Percentiles rank a stretch among this genome's conserved stretches.
Evolutionary conservation across 345 rosid genomes (phyloP).

Genomic region (Lumnitzera racemosa): DNA sequence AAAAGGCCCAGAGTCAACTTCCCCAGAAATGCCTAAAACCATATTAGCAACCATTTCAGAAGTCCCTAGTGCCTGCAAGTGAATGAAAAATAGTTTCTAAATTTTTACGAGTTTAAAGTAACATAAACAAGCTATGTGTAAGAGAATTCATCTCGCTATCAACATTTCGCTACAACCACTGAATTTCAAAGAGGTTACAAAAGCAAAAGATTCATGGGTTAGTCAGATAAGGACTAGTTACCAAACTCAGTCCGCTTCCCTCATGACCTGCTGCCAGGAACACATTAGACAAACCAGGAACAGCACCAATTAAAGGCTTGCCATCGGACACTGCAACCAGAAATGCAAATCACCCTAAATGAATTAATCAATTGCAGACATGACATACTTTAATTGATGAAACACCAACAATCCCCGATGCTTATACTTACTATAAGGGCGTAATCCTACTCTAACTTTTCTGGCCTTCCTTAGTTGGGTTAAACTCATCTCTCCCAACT

Average conservation of each 20-base stretch:
- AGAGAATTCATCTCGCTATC: neutral
- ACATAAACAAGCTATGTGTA: too few species aligned
- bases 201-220: neutral
- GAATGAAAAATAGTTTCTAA: constrained; percentile 5
- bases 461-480: constrained; percentile 33
- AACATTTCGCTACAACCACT: neutral
- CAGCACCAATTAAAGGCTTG: constrained; percentile 69
- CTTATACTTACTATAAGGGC: constrained; percentile 78
- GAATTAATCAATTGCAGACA: neutral
- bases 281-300: constrained; percentile 60
- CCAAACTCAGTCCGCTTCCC: constrained; percentile 89
- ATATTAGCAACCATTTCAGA: constrained; percentile 82
- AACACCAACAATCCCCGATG: neutral
- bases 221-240: constrained; percentile 19
- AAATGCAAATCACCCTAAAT: constrained; percentile 3
- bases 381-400: neutral
- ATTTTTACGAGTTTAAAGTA: neutral
- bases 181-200: neutral
- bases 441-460: constrained; percentile 88
- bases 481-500: constrained; percentile 39
- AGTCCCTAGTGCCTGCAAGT: constrained; percentile 71
- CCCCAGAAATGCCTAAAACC: constrained; percentile 49
- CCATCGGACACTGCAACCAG: constrained; percentile 76
- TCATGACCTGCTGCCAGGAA: constrained; percentile 91
- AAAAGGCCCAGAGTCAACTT: constrained; percentile 45